Evolutionary conservation across 805 yeast species (phyloP).

Genomic region (Candida maris): DNA sequence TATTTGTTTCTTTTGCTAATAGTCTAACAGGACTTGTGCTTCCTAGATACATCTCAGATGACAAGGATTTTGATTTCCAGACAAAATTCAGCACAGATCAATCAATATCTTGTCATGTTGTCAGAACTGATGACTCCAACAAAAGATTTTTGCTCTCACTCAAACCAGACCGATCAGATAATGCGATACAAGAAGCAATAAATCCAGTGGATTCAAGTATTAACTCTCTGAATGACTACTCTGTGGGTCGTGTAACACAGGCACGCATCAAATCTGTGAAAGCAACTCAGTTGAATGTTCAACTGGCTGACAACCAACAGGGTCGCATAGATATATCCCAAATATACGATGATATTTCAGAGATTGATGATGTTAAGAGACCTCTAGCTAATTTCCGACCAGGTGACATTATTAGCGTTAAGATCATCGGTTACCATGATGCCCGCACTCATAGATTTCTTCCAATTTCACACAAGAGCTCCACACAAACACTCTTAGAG

Average conservation of each 20-base stretch:
- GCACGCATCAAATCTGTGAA: slow-evolving; percentile 62
- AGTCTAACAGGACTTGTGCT: slow-evolving; percentile 79
- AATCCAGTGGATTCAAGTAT: slow-evolving; percentile 62
- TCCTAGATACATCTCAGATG: slow-evolving; percentile 63
- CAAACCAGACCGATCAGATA: slow-evolving; percentile 31
- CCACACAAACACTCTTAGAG: slow-evolving; percentile 59
- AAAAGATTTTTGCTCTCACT: slow-evolving; percentile 69
- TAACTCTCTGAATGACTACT: slow-evolving; percentile 46
- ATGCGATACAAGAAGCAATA: slow-evolving; percentile 31
- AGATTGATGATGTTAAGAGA: slow-evolving; percentile 51
- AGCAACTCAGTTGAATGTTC: slow-evolving; percentile 69
- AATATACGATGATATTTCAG: slow-evolving; percentile 49
- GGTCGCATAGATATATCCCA: slow-evolving; percentile 80
- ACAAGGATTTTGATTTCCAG: slow-evolving; percentile 49
- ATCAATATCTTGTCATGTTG: slow-evolving; percentile 65
- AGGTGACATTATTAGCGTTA: slow-evolving; percentile 57
- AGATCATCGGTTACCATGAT: slow-evolving; percentile 75
- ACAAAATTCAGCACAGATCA: slow-evolving; percentile 59
- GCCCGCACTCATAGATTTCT: slow-evolving; percentile 62
- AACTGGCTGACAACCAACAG: slow-evolving; percentile 69
- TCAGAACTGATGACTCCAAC: slow-evolving; percentile 64
- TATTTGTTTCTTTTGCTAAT: slow-evolving; percentile 79
- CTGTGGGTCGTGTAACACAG: slow-evolving; percentile 58
- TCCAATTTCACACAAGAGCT: slow-evolving; percentile 58
- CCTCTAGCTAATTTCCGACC: slow-evolving; percentile 59